Evolutionary conservation across 176 grass and related monocot species (phyloP), one percentile per base, ranked within the genome.

Genomic region (Musa itinerans): DNA sequence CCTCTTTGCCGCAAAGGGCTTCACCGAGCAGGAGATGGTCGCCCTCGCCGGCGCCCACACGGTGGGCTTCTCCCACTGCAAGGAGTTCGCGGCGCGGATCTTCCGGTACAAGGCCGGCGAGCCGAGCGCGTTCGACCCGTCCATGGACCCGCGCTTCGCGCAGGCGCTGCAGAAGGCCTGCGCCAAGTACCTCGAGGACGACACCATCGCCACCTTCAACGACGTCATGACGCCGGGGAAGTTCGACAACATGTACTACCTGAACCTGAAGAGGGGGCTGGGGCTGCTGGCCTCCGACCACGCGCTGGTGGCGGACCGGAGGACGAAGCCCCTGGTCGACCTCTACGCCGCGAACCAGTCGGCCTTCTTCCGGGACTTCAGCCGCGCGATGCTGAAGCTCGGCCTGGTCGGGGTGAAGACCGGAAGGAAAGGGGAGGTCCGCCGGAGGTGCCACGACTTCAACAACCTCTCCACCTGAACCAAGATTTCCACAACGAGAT

Each of bases 181-280:
- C 68, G 17, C 68, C 17, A 50, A 50, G 7, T 70, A 70, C 68
- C 48, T 51, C 16, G 20, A 70, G 43, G 68, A 70, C 68, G 68
- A 11, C 16, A 70, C 68, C 8, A 20, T 70, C 43, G 17, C 68
- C 68, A 51, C 43, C 68, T 70, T 70, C 68, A 70, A 70, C 48
- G 68, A 70, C 29, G 16, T 70, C 23, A 70, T 70, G 68, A 70
- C 68, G 17, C 68, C 68, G 34, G 68, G 68, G 3, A 70, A 70
- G 43, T 70, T 70, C 68, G 68, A 70, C 48, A 70, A 70, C 68
- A 70, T 70, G 43, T 70, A 70, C 68, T 70, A 70, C 68, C 68
- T 19, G 15, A 70, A 70, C 68, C 68, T 70, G 34, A 70, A 70
- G 13, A 50, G 68, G 68, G 68, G 68, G 19, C 48, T 70, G 34